A percentile compares a stretch with the other conserved stretches of the same genome.
These are phyloP conservation scores for Chlamydomonas sp. DNA, from an alignment of 139 green algal species.

Conservation along the genomic window DNA sequence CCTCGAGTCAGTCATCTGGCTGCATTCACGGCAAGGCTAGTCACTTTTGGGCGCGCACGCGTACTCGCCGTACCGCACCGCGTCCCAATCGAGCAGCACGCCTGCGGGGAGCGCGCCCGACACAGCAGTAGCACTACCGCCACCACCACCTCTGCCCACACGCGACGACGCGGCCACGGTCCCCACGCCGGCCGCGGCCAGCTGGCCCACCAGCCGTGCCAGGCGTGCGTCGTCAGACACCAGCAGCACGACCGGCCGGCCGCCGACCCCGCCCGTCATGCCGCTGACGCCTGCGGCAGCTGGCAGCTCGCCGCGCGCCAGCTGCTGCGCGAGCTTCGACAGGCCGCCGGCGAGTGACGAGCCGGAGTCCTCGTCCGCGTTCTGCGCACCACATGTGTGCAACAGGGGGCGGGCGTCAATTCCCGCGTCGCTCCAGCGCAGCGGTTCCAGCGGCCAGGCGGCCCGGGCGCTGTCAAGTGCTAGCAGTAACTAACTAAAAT, in stretches of 20 bases:
- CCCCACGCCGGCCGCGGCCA: not conserved
- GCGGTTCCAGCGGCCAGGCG: too few relatives aligned
- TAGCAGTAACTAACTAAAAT: too few relatives aligned
- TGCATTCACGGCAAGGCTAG: too few relatives aligned
- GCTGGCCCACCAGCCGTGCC: not conserved
- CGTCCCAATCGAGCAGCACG: not conserved
- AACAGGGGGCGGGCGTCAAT: too few relatives aligned
- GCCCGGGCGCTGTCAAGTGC: too few relatives aligned
- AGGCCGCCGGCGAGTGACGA: not conserved
- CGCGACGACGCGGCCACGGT: not conserved
- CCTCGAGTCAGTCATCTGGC: too few relatives aligned
- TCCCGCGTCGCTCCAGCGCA: too few relatives aligned
- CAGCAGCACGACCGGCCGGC: not conserved
- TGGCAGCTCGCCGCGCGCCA: too few relatives aligned
- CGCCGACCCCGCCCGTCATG: too few relatives aligned
- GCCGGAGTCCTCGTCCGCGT: conserved; percentile 5
- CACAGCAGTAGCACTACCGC: not conserved
- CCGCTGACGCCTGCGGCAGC: too few relatives aligned
- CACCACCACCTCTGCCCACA: not conserved
- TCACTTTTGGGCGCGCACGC: too few relatives aligned
- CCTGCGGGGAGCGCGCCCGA: not conserved
- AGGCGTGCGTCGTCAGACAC: conserved; percentile 7
- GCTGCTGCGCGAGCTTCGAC: not conserved
- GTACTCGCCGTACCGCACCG: conserved; percentile 8
- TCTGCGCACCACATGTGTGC: too few relatives aligned